Evolutionary conservation across 2,329 filamentous ascomycete genomes (phyloP), one percentile per base, ranked within the genome.

Genomic region (Talaromyces sp.): DNA sequence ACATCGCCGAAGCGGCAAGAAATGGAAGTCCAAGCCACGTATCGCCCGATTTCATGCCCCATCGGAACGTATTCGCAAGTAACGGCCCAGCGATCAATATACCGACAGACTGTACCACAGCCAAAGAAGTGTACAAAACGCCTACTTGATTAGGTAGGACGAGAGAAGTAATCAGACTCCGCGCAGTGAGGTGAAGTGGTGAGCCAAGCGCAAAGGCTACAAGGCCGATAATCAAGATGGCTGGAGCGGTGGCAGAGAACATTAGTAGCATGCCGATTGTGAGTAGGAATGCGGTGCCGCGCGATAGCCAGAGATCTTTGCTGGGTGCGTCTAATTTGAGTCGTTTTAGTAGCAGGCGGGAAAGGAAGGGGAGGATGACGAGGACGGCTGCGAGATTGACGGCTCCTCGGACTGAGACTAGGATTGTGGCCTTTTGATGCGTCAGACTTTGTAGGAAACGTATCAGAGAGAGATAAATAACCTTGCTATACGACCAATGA

Each of bases 231-330:
- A 59, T 64, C 53, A 64, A 10, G 5, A 58, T 38, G 2, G 53
- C 53, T n/a, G 62, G 53, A 1, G n/a, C 6, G 8, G 53, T 40
- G 17, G 62, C 53, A 11, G 49, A 31, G 25, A 51, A 58, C 4
- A 64, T 64, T 10, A 64, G 13, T 7, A 64, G 31, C 31, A n/a
- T 49, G 6, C 62, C 62, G 15, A 51, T 29, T 15, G 62, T 51
- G 15, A 64, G 53, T 17, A 58, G 22, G 4, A 51, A 22, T 6
- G 53, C 29, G 17, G 38, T 64, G n/a, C 40, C 53, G 13, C 62
- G 62, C n/a, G 62, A 64, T n/a, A 64, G 40, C 62, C 53, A 58
- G 22, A 64, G 53, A 10, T 64, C 62, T 40, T 64, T 64, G 11
- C n/a, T 38, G 22, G 62, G 29, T 2, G 38, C 61, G 27, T 49